These are phyloP conservation scores for Orbilia brochopaga DNA, from an alignment of 2,329 filamentous ascomycete genomes.

Conservation along the genomic window DNA sequence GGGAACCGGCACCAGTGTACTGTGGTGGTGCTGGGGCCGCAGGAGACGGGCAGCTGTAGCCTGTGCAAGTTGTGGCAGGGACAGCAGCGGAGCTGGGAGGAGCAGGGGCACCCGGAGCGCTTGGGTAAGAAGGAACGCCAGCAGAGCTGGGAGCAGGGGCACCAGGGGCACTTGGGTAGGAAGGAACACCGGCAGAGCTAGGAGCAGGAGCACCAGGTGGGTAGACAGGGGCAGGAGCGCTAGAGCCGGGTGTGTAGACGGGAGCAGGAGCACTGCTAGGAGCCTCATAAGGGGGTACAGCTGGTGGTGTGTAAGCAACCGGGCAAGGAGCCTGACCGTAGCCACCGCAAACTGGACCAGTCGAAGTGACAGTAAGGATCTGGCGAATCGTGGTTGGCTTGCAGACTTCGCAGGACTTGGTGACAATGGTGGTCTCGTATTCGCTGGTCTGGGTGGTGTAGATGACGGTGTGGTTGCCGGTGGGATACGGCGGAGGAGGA, in stretches of 20 bases:
- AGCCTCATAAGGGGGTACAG: background rate
- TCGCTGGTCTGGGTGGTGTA: background rate
- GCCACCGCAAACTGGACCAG: constrained; percentile 3
- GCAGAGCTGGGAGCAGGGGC: background rate
- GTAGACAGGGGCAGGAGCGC: no score
- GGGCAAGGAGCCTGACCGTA: constrained; percentile 10
- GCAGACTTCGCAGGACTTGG: background rate
- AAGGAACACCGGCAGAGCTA: constrained; percentile 7
- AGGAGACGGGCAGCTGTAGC: background rate
- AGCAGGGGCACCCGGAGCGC: background rate
- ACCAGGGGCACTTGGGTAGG: background rate
- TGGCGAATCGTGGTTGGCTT: background rate
- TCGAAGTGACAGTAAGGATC: background rate
- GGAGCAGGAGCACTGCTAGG: constrained; percentile 18
- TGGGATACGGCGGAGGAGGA: background rate
- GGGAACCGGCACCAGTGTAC: constrained; percentile 31
- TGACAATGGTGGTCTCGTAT: background rate
- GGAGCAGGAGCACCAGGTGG: no score
- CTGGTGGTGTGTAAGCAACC: background rate
- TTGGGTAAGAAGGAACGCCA: constrained; percentile 1
- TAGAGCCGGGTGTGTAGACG: no score
- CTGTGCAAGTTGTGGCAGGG: background rate
- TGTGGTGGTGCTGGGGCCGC: constrained; percentile 13
- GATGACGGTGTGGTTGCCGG: background rate
- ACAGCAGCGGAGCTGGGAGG: background rate